Conservation (phyloP, 2,329 filamentous ascomycete species). For the Onygenales sp. region DNA sequence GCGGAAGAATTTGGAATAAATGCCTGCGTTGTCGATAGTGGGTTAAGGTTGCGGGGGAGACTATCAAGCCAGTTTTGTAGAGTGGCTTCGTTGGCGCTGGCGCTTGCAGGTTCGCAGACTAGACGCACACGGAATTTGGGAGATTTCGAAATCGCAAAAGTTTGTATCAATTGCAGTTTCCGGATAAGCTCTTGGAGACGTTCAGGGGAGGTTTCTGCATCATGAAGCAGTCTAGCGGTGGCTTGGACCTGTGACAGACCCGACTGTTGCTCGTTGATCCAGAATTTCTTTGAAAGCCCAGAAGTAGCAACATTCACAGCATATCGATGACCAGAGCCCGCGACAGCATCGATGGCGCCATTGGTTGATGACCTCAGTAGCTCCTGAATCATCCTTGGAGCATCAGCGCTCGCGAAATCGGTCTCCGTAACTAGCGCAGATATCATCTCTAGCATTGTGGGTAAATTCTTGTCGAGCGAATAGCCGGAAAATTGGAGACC, state of each 20-base stretch:
- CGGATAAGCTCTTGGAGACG: constrained; percentile 64
- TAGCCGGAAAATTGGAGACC: constrained; percentile 78
- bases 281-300: constrained; percentile 61
- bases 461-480: constrained; percentile 80
- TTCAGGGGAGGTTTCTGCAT: constrained; percentile 60
- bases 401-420: constrained; percentile 76
- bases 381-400: constrained; percentile 73
- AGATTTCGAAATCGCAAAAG: constrained; percentile 60
- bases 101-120: constrained; percentile 72
- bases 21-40: constrained; percentile 16
- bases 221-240: constrained; percentile 60
- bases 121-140: constrained; percentile 66
- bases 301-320: constrained; percentile 78
- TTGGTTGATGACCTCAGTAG: constrained; percentile 79
- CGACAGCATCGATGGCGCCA: constrained; percentile 83
- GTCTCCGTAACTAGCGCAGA: constrained; percentile 74
- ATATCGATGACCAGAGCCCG: constrained; percentile 79
- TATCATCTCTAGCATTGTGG: constrained; percentile 81
- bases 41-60: constrained; percentile 41
- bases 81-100: constrained; percentile 58
- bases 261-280: constrained; percentile 71
- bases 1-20: constrained; percentile 28
- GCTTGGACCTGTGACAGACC: constrained; percentile 87
- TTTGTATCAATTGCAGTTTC: constrained; percentile 79
- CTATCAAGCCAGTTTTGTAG: constrained; percentile 61